Conservation (phyloP, 1,284 basidiomycete species). For the Stygiomarasmius scandens region DNA sequence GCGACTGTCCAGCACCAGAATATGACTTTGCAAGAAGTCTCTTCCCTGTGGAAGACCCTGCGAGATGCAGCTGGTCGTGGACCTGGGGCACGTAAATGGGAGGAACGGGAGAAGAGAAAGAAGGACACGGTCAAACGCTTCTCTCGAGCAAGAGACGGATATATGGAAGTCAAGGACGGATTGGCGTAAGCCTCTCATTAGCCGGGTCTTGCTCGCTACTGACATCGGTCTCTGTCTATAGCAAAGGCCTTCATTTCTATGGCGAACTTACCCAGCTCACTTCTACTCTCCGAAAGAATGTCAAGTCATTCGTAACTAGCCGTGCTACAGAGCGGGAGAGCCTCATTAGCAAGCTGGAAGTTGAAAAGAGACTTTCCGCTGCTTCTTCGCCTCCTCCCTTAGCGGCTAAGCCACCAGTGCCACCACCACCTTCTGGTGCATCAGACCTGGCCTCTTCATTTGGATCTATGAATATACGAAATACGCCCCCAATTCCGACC, state of each 20-base stretch:
- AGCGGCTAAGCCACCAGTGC: slow-evolving; percentile 52
- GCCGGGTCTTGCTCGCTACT: slow-evolving; percentile 12
- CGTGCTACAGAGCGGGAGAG: slow-evolving; percentile 75
- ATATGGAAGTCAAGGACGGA: slow-evolving; percentile 86
- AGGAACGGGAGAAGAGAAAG: slow-evolving; percentile 77
- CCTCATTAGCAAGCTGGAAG: slow-evolving; percentile 71
- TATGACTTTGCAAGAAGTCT: slow-evolving; percentile 69
- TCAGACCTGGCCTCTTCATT: slow-evolving; percentile 52
- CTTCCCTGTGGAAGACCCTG: slow-evolving; percentile 69
- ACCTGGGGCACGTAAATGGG: slow-evolving; percentile 76
- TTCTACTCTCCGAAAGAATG: slow-evolving; percentile 60
- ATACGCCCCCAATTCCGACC: slow-evolving; percentile 25
- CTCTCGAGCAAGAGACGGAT: slow-evolving; percentile 75
- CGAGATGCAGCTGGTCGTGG: slow-evolving; percentile 74
- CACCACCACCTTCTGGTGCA: slow-evolving; percentile 49
- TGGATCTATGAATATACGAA: slow-evolving; percentile 51
- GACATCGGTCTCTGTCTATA: slow-evolving; percentile 29
- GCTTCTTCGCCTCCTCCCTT: slow-evolving; percentile 39
- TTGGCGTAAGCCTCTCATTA: slow-evolving; percentile 60
- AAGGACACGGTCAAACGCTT: slow-evolving; percentile 76
- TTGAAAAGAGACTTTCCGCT: slow-evolving; percentile 60
- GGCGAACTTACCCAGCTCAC: slow-evolving; percentile 76
- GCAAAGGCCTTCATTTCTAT: slow-evolving; percentile 90
- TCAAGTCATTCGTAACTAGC: slow-evolving; percentile 62
- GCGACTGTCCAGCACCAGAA: slow-evolving; percentile 82